Percentiles rank a stretch among this genome's conserved stretches.
Conservation (phyloP, 441 rosid species). For the Erodium chrysanthum region DNA sequence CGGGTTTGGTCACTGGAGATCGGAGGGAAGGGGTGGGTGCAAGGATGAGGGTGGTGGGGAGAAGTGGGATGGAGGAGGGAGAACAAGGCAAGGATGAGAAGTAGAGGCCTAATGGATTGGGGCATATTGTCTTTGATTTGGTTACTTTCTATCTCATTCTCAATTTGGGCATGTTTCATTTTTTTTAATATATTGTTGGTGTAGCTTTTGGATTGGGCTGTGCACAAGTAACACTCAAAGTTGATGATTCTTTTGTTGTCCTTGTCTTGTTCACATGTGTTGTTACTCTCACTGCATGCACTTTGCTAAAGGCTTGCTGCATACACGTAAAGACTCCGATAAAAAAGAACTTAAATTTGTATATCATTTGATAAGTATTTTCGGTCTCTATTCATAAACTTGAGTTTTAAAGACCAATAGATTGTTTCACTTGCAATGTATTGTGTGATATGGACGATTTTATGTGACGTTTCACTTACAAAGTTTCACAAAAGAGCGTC, state of each 20-base stretch:
- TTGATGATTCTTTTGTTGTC: not conserved
- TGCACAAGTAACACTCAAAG: slow-evolving; percentile 3
- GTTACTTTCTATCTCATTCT: not conserved
- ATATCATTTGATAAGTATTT: not conserved
- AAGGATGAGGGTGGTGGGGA: not conserved
- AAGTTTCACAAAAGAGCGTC: too few relatives aligned
- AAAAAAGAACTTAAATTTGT: not conserved
- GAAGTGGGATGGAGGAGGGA: not conserved
- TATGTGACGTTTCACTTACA: too few relatives aligned
- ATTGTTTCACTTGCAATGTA: too few relatives aligned
- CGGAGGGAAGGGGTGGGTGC: not conserved
- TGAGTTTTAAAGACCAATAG: too few relatives aligned
- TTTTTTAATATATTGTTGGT: not conserved
- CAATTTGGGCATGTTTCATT: not conserved
- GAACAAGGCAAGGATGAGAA: not conserved
- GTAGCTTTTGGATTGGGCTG: not conserved
- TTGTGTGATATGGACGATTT: too few relatives aligned
- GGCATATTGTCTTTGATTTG: not conserved
- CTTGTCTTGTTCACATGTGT: not conserved
- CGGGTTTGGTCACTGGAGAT: not conserved
- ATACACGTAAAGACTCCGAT: not conserved
- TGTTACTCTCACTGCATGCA: not conserved
- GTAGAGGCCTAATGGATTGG: not conserved
- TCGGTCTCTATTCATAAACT: too few relatives aligned
- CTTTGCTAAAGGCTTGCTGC: not conserved